These are phyloP conservation scores for Suaeda aralocaspica DNA, from an alignment of 148 eudicot genomes.

Conservation along the genomic window DNA sequence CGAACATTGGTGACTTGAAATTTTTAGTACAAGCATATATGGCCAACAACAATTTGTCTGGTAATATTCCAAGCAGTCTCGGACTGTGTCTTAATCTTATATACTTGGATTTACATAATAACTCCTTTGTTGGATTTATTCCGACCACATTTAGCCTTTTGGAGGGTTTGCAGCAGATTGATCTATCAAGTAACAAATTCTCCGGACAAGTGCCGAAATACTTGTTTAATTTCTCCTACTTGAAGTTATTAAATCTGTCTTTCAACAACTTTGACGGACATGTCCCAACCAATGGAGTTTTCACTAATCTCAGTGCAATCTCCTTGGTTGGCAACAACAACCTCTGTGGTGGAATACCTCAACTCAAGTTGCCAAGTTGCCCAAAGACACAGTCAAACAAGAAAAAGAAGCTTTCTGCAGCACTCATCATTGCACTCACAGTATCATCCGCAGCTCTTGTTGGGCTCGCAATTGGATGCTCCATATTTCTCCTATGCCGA, in stretches of 20 bases:
- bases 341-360: constrained; percentile 28
- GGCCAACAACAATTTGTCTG: constrained; percentile 10
- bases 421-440: background rate
- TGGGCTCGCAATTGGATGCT: background rate
- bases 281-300: constrained; percentile 22
- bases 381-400: background rate
- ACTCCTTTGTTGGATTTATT: constrained; percentile 21
- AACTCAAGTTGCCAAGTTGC: constrained; percentile 22
- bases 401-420: background rate
- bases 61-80: constrained; percentile 15
- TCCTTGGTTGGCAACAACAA: constrained; percentile 18
- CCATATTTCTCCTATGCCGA: background rate
- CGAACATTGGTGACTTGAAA: constrained; percentile 4
- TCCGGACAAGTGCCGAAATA: constrained; percentile 25
- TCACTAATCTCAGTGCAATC: constrained; percentile 5
- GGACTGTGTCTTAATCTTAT: constrained; percentile 10
- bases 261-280: constrained; percentile 27
- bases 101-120: background rate
- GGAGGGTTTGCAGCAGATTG: constrained; percentile 2
- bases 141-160: constrained; percentile 19
- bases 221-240: constrained; percentile 10
- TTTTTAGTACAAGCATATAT: background rate
- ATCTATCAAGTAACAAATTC: constrained; percentile 25
- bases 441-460: constrained; percentile 6
- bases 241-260: constrained; percentile 16